A percentile compares a stretch with the other conserved stretches of the same genome.
Conservation (phyloP, 441 rosid species). For the Corymbia citriodora region DNA sequence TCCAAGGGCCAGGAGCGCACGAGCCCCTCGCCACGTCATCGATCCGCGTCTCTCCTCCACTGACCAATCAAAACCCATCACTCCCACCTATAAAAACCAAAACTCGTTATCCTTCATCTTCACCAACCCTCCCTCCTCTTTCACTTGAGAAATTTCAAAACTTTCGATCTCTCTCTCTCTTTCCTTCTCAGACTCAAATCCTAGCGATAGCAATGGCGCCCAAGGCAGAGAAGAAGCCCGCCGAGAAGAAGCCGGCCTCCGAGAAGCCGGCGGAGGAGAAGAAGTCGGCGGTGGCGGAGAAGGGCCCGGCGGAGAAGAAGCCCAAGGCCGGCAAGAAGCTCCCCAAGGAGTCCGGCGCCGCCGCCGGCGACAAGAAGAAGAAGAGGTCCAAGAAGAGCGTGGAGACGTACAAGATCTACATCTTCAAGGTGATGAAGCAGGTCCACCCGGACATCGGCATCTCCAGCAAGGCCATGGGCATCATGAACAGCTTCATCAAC, state of each 20-base stretch:
- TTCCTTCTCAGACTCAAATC: background rate
- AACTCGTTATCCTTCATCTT: background rate
- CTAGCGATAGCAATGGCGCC: conserved; percentile 8
- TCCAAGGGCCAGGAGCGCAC: conserved; percentile 3
- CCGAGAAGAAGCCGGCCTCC: background rate
- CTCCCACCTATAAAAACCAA: conserved; percentile 4
- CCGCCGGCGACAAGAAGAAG: conserved; percentile 43
- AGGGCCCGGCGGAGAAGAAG: conserved; percentile 50
- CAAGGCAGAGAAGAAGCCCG: conserved; percentile 23
- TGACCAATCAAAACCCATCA: conserved; percentile 17
- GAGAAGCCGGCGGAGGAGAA: conserved; percentile 11
- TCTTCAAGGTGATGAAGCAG: conserved; percentile 55
- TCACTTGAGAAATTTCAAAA: background rate
- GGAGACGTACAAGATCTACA: conserved; percentile 64
- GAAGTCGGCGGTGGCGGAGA: conserved; percentile 33
- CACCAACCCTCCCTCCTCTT: fast-evolving
- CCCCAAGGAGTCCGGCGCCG: conserved; percentile 36
- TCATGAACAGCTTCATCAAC: conserved; percentile 41
- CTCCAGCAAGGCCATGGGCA: conserved; percentile 54
- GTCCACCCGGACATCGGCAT: conserved; percentile 53
- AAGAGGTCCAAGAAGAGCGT: conserved; percentile 38
- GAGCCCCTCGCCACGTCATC: conserved; percentile 11
- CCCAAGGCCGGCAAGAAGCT: conserved; percentile 58
- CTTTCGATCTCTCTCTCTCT: background rate
- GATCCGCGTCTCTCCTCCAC: conserved; percentile 8